Percentiles rank a stretch among this genome's conserved stretches.
These are phyloP conservation scores for Flagelloscypha sp. DNA, from an alignment of 768 basidiomycete species.

Conservation along the genomic window DNA sequence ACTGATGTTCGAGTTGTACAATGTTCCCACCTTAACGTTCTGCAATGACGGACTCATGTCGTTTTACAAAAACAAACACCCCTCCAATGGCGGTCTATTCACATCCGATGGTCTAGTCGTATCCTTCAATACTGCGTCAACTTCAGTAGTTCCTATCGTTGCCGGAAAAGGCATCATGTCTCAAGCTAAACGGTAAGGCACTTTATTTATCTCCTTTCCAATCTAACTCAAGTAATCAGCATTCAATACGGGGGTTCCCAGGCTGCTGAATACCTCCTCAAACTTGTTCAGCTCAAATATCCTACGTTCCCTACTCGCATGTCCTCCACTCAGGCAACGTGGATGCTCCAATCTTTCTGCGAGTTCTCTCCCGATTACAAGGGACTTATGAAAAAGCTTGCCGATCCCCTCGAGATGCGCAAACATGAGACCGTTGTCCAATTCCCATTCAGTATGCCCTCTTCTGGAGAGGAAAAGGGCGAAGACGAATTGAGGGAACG, in stretches of 20 bases:
- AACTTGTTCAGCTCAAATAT: slow-evolving; percentile 92
- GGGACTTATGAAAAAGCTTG: slow-evolving; percentile 54
- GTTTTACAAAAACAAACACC: slow-evolving; percentile 71
- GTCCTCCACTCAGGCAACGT: slow-evolving; percentile 77
- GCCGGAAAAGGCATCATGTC: slow-evolving; percentile 76
- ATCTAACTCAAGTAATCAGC: slow-evolving; percentile 29
- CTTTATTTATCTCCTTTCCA: neutral
- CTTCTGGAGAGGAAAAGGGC: slow-evolving; percentile 64
- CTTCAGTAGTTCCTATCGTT: slow-evolving; percentile 83
- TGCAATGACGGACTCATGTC: slow-evolving; percentile 90
- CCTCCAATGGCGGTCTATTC: slow-evolving; percentile 29
- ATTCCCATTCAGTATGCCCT: slow-evolving; percentile 65
- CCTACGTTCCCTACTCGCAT: slow-evolving; percentile 86
- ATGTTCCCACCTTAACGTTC: slow-evolving; percentile 77
- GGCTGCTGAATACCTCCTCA: slow-evolving; percentile 85
- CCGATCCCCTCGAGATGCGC: slow-evolving; percentile 57
- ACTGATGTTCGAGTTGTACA: slow-evolving; percentile 91
- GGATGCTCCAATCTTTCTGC: slow-evolving; percentile 86
- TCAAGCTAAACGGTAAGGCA: slow-evolving; percentile 71
- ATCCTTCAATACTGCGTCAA: slow-evolving; percentile 88
- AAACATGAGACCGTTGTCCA: slow-evolving; percentile 69
- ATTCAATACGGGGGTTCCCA: slow-evolving; percentile 93
- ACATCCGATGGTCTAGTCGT: slow-evolving; percentile 72
- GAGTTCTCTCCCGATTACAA: slow-evolving; percentile 76
- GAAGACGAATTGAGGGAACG: slow-evolving; percentile 80